Evolutionary conservation across 495 filamentous ascomycete species (phyloP).

Genomic region (Penicillium odoratum): DNA sequence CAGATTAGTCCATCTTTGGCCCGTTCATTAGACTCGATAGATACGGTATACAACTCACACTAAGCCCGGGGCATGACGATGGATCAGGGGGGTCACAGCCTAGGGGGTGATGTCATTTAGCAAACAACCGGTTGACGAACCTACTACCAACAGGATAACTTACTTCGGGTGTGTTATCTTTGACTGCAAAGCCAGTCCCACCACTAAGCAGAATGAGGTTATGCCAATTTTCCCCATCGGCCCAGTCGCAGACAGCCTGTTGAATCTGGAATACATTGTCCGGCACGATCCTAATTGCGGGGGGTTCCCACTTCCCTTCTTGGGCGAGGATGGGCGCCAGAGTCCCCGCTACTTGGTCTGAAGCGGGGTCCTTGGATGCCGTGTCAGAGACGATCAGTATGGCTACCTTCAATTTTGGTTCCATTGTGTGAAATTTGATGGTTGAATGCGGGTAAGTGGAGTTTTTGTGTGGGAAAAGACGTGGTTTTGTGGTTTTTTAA

Average conservation of each 20-base stretch:
- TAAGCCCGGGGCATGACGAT: conserved; percentile 85
- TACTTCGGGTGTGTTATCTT: conserved; percentile 88
- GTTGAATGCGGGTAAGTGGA: conserved; percentile 18
- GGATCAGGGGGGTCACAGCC: conserved; percentile 78
- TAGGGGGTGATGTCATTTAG: conserved; percentile 36
- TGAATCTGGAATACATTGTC: conserved; percentile 79
- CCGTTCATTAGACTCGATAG: neutral
- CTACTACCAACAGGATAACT: conserved; percentile 19
- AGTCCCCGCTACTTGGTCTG: conserved; percentile 66
- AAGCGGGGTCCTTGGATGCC: conserved; percentile 76
- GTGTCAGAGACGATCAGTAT: conserved; percentile 93
- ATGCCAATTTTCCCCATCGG: conserved; percentile 56
- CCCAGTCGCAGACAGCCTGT: conserved; percentile 63
- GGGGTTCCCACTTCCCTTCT: conserved; percentile 70
- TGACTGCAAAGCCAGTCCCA: conserved; percentile 90
- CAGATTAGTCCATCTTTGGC: conserved; percentile 28
- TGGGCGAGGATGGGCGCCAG: conserved; percentile 66
- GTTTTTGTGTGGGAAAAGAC: neutral
- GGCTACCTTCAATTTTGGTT: conserved; percentile 46
- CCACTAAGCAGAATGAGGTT: conserved; percentile 88
- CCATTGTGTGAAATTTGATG: conserved; percentile 15
- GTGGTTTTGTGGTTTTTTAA: neutral
- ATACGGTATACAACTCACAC: conserved; percentile 55
- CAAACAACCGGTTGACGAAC: conserved; percentile 7
- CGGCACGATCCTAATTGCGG: conserved; percentile 72